Conservation (phyloP, 768 basidiomycete genomes). For the Collybia sp. region DNA sequence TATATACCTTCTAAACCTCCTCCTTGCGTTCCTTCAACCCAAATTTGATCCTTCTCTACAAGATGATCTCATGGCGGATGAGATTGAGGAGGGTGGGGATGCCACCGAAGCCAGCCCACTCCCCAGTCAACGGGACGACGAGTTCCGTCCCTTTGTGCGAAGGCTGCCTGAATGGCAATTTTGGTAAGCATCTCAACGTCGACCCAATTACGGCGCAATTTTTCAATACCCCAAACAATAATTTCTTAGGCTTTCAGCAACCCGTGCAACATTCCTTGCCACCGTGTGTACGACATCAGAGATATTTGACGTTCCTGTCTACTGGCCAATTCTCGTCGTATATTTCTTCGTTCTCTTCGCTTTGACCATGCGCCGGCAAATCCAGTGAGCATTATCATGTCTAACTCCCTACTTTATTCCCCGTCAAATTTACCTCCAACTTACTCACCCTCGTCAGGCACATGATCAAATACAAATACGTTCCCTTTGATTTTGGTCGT, state of each 20-base stretch:
- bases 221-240: conserved; percentile 3
- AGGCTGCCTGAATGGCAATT: conserved; percentile 96
- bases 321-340: conserved; percentile 97
- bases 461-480: conserved; percentile 98
- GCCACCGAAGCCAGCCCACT: conserved; percentile 45
- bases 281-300: conserved; percentile 77
- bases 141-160: conserved; percentile 95
- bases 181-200: conserved; percentile 58
- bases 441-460: conserved; percentile 48
- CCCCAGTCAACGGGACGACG: conserved; percentile 78
- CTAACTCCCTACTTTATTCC: background rate
- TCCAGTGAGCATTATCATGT: conserved; percentile 62
- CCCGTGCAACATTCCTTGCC: conserved; percentile 82
- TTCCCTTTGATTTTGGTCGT: conserved; percentile 93
- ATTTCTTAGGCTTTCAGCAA: conserved; percentile 75
- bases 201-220: background rate
- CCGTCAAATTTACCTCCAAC: background rate
- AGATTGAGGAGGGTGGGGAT: conserved; percentile 91
- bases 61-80: conserved; percentile 89
- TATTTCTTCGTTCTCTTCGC: conserved; percentile 96
- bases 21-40: conserved; percentile 96
- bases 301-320: conserved; percentile 93
- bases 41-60: conserved; percentile 96
- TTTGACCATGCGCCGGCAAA: conserved; percentile 93
- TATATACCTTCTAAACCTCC: conserved; percentile 93